Base-by-base conservation (phyloP, 345 rosid species). In the Crucihimalaya himalaica region DNA sequence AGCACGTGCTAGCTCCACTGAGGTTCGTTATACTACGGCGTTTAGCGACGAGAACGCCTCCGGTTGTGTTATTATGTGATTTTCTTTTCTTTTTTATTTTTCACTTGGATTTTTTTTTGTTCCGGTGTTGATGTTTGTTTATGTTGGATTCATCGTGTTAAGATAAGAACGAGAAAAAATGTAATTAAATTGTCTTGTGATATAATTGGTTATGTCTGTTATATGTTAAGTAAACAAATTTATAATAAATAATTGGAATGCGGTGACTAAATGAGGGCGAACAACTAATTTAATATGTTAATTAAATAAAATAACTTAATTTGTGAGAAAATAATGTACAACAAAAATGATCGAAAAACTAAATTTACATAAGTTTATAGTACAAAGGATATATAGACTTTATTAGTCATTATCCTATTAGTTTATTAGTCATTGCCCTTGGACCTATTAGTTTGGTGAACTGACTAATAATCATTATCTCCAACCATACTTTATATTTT, bases 1-100 rank as follows among this genome's bases (percentile, higher is more conserved):
- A 6, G 98, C 99, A 39, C 98, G 99, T 68, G 99, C 99, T 31
- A 92, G 90, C 79, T 95, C 99, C n/a, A 86, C 93, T 0, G 98
- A 95, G 75, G 97, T 95, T 47, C 74, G 98, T 46, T 95, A 95
- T 83, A 92, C 98, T 45, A 92, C 99, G 2, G 97, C 99, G 6
- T 95, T 95, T 68, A 95, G 98, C 27, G 99, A 95, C 3, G 98
- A 95, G 40, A 95, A 95, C 57, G 58, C 98, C 0, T 35, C 73
- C 2, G 98, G 86, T 5, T 95, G 98, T 42, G 64, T 82, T 39
- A 18, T 95, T 16, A 95, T 95, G 99, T 95, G 84, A 67, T n/a
- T 29, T 29, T 29, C 6, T 29, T 29, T 29, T 34, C 2, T 34
- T 34, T 42, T 39, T 19, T 0, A 9, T 58, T 34, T 53, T 25